Evolutionary conservation across 2,329 filamentous ascomycete genomes (phyloP).

Genomic region (Arthrobotrys musiformis): DNA sequence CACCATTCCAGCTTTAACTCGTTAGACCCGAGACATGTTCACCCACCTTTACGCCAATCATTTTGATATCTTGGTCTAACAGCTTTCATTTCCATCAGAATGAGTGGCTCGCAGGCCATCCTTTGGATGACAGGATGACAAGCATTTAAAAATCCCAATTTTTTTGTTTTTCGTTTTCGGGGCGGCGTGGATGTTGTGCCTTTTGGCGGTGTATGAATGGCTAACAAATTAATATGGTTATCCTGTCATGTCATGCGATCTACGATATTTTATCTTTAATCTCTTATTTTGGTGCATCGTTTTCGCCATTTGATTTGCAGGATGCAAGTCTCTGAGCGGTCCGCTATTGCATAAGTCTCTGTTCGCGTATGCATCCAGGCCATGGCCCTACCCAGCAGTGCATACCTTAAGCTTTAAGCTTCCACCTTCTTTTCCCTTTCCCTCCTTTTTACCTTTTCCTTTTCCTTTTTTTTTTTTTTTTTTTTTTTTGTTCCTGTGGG

Average conservation of each 20-base stretch:
- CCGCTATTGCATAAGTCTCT: conserved; percentile 56
- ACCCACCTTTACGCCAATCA: conserved; percentile 42
- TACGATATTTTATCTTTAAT: conserved; percentile 35
- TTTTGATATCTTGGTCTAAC: conserved; percentile 6
- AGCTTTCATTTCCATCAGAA: conserved; percentile 27
- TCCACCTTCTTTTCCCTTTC: not conserved
- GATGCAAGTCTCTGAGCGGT: conserved; percentile 56
- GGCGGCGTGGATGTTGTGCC: too few relatives aligned
- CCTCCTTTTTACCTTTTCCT: not conserved
- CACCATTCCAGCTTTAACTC: conserved; percentile 28
- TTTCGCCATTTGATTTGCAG: conserved; percentile 56
- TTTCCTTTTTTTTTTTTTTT: not conserved
- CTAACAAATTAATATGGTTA: conserved; percentile 7
- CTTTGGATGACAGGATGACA: conserved; percentile 41
- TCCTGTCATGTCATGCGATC: conserved; percentile 33
- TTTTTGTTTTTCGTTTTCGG: conserved; percentile 6
- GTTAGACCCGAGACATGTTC: conserved; percentile 28
- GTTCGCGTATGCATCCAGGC: conserved; percentile 55
- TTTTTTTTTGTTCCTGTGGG: not conserved
- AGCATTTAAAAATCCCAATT: conserved; percentile 3
- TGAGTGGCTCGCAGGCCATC: conserved; percentile 38
- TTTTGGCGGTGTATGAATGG: not conserved
- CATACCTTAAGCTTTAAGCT: conserved; percentile 40
- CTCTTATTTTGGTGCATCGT: conserved; percentile 29
- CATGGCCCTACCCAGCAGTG: conserved; percentile 38